A percentile compares a stretch with the other conserved stretches of the same genome.
Evolutionary conservation across 2,329 filamentous ascomycete genomes (phyloP).

Genomic region (Cercospora janseana): DNA sequence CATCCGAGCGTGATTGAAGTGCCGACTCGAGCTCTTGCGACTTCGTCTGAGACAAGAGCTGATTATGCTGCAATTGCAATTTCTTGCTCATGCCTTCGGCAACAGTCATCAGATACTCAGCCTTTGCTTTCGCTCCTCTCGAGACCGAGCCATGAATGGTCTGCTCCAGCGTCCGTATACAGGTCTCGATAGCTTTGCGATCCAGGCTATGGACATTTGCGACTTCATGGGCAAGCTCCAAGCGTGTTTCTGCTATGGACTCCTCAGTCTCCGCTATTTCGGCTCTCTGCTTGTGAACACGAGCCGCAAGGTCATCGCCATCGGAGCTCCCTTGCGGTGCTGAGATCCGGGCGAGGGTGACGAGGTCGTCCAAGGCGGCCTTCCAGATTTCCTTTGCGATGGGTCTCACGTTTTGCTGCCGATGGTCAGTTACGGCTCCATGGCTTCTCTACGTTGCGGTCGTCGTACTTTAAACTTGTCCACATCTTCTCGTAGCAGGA

Average conservation of each 20-base stretch:
- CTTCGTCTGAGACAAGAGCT: conserved; percentile 30
- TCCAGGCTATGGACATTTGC: conserved; percentile 40
- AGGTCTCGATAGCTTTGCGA: conserved; percentile 39
- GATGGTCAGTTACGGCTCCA: conserved; percentile 5
- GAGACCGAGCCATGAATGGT: conserved; percentile 48
- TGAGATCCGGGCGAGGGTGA: conserved; percentile 37
- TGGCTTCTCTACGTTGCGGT: not conserved
- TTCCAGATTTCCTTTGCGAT: conserved; percentile 39
- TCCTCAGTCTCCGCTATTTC: conserved; percentile 24
- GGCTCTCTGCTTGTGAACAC: conserved; percentile 22
- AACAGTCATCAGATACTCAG: conserved; percentile 45
- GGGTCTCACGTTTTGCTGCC: conserved; percentile 36
- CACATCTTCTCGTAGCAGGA: conserved; percentile 43
- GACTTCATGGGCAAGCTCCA: conserved; percentile 38
- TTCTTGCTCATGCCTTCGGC: conserved; percentile 46
- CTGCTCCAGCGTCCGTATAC: conserved; percentile 48
- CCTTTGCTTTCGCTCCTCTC: conserved; percentile 43
- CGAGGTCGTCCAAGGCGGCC: conserved; percentile 34
- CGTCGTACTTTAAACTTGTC: conserved; percentile 39
- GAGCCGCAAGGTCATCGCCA: conserved; percentile 17
- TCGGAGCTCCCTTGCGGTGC: conserved; percentile 15
- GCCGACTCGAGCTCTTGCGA: conserved; percentile 30
- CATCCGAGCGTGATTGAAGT: conserved; percentile 37
- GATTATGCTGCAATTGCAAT: conserved; percentile 34
- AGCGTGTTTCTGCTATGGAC: conserved; percentile 33